Evolutionary conservation across 2,329 filamentous ascomycete species (phyloP), one percentile per base, ranked within the genome.

Genomic region (Xylariaceae sp.): DNA sequence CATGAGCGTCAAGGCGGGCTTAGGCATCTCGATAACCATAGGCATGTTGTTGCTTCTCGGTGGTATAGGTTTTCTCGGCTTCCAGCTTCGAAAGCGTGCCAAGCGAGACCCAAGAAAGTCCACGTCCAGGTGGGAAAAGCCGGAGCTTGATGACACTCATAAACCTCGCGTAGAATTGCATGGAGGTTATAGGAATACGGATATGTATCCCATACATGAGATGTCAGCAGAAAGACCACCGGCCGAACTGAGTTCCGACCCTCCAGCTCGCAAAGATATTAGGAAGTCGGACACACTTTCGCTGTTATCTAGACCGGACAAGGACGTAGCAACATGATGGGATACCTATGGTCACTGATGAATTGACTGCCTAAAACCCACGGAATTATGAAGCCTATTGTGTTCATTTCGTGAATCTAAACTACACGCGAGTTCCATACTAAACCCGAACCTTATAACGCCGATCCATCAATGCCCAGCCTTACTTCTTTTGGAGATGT

Each of bases 401-500:
- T 51, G 56, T 65, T 54, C 54, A 57, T 65, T 64, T 65, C 63
- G 56, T 60, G 59, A 59, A 51, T 63, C 62, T 68, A 66, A 62
- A 63, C 54, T 68, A 69, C 67, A 69, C 59, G 52, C 52, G 59
- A 61, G 55, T 57, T 57, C 56, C 56, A 60, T 57, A 61, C 60
- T 61, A 61, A 68, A 64, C 61, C 65, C 62, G 60, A 69, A 65
- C 63, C 68, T 67, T 62, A 40, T 57, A 70, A 70, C 66, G 63
- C 66, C 68, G 48, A 55, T 63, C 62, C 61, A 59, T 59, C 60
- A 60, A 67, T 67, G 57, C 64, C 64, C 68, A 67, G 59, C 61
- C 65, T 56, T 75, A 57, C 64, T 71, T 73, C 44, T 78, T 73
- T 51, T 74, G 73, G 50, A 76, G 64, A 66, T 75, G 76, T 51